Evolutionary conservation across 139 green algal genomes (phyloP).

Genomic region (Mesotaenium endlicherianum): DNA sequence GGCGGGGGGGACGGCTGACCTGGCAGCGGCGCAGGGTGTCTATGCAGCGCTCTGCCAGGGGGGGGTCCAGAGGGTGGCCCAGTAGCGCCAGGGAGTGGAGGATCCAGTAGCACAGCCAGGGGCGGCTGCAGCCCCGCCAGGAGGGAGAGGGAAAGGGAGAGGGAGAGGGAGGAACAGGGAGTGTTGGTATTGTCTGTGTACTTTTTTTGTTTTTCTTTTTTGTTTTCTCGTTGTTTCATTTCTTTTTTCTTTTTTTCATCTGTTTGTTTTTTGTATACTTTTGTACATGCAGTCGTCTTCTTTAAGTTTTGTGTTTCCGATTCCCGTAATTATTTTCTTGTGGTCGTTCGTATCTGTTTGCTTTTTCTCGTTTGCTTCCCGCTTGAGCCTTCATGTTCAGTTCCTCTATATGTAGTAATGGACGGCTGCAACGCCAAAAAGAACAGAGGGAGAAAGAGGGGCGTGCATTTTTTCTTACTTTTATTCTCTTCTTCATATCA

Average conservation of each 20-base stretch:
- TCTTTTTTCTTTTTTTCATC: conserved; percentile 1
- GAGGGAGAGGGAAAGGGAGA: background rate
- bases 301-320: background rate
- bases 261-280: background rate
- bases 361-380: too few species aligned
- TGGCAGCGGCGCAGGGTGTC: conserved; percentile 66
- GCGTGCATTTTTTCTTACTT: too few species aligned
- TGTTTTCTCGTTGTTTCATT: background rate
- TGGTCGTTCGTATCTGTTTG: too few species aligned
- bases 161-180: background rate
- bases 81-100: conserved; percentile 84
- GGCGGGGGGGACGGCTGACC: too few species aligned
- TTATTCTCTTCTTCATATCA: too few species aligned
- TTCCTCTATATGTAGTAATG: too few species aligned
- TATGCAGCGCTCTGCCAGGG: conserved; percentile 58
- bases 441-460: too few species aligned
- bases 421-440: too few species aligned
- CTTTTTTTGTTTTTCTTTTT: background rate
- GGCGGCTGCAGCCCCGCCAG: conserved; percentile 59
- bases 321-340: background rate
- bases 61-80: conserved; percentile 39
- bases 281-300: background rate
- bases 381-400: too few species aligned
- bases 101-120: conserved; percentile 93
- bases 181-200: background rate